These are phyloP conservation scores for Mycena galericulata DNA, from an alignment of 768 basidiomycete species.

Conservation along the genomic window DNA sequence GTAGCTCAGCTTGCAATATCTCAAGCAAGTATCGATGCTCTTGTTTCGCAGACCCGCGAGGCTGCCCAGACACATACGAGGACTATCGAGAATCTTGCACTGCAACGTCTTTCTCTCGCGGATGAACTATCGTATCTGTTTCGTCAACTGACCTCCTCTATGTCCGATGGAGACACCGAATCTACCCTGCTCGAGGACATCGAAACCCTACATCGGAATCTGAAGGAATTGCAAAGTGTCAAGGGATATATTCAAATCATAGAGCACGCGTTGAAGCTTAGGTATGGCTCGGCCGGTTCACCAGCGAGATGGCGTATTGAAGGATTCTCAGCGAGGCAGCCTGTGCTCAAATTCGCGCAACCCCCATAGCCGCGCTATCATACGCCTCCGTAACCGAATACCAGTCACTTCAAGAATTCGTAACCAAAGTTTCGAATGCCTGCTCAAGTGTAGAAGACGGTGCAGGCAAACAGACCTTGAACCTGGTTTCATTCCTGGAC, in stretches of 20 bases:
- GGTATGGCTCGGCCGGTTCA: slow-evolving; percentile 58
- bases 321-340: slow-evolving; percentile 65
- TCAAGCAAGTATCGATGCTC: slow-evolving; percentile 55
- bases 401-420: slow-evolving; percentile 71
- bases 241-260: slow-evolving; percentile 82
- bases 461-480: slow-evolving; percentile 62
- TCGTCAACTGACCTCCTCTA: slow-evolving; percentile 69
- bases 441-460: slow-evolving; percentile 62
- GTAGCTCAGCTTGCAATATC: slow-evolving; percentile 72
- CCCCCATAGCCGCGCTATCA: slow-evolving; percentile 53
- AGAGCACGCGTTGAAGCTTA: slow-evolving; percentile 75
- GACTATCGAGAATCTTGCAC: slow-evolving; percentile 78
- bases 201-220: slow-evolving; percentile 79
- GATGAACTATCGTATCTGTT: slow-evolving; percentile 83
- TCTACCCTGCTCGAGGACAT: slow-evolving; percentile 86
- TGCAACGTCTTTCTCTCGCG: slow-evolving; percentile 80
- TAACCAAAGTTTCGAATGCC: slow-evolving; percentile 57
- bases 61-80: slow-evolving; percentile 63
- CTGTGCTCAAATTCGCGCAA: slow-evolving; percentile 60
- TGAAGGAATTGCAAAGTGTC: slow-evolving; percentile 83
- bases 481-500: slow-evolving; percentile 72
- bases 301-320: not conserved
- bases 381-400: slow-evolving; percentile 66
- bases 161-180: slow-evolving; percentile 58
- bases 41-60: slow-evolving; percentile 62